Evolutionary conservation across 2,329 filamentous ascomycete genomes (phyloP), one percentile per base, ranked within the genome.

Genomic region (Venturia carpophila): DNA sequence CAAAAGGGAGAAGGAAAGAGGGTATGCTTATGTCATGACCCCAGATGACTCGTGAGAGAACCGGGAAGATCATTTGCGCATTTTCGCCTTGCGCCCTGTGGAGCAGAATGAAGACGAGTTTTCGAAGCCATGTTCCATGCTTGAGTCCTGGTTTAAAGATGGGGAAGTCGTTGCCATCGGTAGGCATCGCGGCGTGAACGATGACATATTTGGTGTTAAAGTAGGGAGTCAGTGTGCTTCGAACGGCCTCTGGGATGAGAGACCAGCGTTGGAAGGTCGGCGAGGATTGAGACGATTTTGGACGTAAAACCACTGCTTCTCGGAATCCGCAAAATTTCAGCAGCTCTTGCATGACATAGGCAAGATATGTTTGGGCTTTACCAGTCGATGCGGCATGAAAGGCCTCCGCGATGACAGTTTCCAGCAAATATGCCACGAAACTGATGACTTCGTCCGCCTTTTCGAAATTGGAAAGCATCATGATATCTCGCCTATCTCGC

Each of bases 311-410:
- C 47, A 81, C 77, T 24, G 80, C 84, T 13, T 83, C 79, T 55
- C 39, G 37, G 71, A 97, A 87, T 37, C 89, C 87, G 71, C 89
- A 91, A 69, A 88, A 86, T 56, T 87, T 87, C 3, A 97, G 82
- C 49, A 97, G 82, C 71, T 96, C 89, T 75, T 99, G 94, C 87
- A 99, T 97, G 1, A 89, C 90, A 75, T 90, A 99, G 1, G 93
- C 93, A 21, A 99, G 81, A 72, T 95, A 96, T 0, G 92, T 92
- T 74, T 97, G 94, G 6, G 92, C 83, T 68, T 86, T 87, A 1
- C 92, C 89, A 73, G 97, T 95, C 0, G 89, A 94, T 1, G 91
- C 89, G 0, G 93, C 96, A 55, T 96, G 80, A 72, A 99, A 99
- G 0, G 92, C 89, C 67, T 92, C 92, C 34, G 97, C 91, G 13